These are phyloP conservation scores for Rubroboletus pulcherrimus DNA, from an alignment of 768 basidiomycete genomes.

Conservation along the genomic window DNA sequence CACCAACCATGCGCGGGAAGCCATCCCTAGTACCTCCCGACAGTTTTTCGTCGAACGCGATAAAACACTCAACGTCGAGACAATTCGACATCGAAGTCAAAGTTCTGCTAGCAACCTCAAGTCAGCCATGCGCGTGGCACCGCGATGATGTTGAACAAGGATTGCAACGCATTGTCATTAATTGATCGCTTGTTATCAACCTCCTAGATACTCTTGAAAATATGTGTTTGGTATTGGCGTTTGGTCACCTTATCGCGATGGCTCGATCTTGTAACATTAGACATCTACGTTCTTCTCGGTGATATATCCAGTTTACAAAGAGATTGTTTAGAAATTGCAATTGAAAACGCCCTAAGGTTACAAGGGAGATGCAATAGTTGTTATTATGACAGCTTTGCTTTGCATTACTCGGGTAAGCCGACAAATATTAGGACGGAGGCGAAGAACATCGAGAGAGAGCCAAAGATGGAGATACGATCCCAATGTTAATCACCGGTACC, in stretches of 20 bases:
- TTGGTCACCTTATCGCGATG: not conserved
- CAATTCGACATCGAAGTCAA: slow-evolving; percentile 28
- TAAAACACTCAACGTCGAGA: slow-evolving; percentile 28
- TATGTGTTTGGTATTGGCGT: slow-evolving; percentile 1
- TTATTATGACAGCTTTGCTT: slow-evolving; percentile 29
- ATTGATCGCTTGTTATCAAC: slow-evolving; percentile 6
- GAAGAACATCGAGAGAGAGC: slow-evolving; percentile 19
- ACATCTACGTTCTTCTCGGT: slow-evolving; percentile 9
- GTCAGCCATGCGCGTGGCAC: slow-evolving; percentile 32
- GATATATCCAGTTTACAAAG: slow-evolving; percentile 12
- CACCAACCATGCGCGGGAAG: slow-evolving; percentile 29
- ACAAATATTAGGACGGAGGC: slow-evolving; percentile 20
- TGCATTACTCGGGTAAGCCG: slow-evolving; percentile 22
- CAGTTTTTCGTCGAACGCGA: slow-evolving; percentile 30
- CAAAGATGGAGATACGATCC: slow-evolving; percentile 16
- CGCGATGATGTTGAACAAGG: slow-evolving; percentile 26
- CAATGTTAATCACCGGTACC: slow-evolving; percentile 45
- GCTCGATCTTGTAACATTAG: slow-evolving; percentile 24
- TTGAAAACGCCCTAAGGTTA: slow-evolving; percentile 22
- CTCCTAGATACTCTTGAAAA: slow-evolving; percentile 9
- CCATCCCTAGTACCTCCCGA: slow-evolving; percentile 12
- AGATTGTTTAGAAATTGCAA: slow-evolving; percentile 14
- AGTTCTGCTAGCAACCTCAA: slow-evolving; percentile 34
- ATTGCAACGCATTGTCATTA: not conserved
- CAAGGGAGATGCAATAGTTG: slow-evolving; percentile 17